phyloP scores from a whole-genome alignment of 192 early-diverging fungal species.

The Linnemannia zychae region DNA sequence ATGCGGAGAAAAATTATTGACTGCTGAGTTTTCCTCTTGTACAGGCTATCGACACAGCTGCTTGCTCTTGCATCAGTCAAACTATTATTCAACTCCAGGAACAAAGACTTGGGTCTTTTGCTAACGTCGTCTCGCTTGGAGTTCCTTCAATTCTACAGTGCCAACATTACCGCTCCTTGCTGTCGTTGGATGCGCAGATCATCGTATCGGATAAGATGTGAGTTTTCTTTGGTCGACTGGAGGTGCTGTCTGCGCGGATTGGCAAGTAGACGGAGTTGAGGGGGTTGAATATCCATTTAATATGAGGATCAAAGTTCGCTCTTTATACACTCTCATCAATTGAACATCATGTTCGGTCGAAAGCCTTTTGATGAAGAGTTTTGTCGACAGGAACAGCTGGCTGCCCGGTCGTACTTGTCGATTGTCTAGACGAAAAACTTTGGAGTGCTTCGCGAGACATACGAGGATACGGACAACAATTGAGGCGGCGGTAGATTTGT shows the following conservation, averaged over 20 bases:
- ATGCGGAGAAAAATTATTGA: too few species aligned
- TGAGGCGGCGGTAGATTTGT: too few species aligned
- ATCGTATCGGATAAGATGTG: neutral
- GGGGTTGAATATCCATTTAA: neutral
- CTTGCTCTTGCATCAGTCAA: too few species aligned
- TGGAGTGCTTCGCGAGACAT: neutral
- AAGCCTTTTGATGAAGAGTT: neutral
- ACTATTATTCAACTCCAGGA: too few species aligned
- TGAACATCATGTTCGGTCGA: neutral
- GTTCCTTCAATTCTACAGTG: too few species aligned
- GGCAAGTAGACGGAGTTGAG: neutral
- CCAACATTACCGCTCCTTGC: neutral
- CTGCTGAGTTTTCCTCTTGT: too few species aligned
- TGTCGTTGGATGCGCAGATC: neutral
- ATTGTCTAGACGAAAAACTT: neutral
- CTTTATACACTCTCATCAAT: neutral
- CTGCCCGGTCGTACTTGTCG: neutral
- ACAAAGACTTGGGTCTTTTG: too few species aligned
- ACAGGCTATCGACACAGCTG: too few species aligned
- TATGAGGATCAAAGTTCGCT: neutral
- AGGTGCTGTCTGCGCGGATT: neutral
- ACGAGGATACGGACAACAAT: neutral
- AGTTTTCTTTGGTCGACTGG: neutral
- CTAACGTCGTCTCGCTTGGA: too few species aligned
- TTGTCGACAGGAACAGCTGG: neutral